Percentiles rank a stretch among this genome's conserved stretches.
Conservation (phyloP, 2,329 filamentous ascomycete species). For the Venturia effusa region DNA sequence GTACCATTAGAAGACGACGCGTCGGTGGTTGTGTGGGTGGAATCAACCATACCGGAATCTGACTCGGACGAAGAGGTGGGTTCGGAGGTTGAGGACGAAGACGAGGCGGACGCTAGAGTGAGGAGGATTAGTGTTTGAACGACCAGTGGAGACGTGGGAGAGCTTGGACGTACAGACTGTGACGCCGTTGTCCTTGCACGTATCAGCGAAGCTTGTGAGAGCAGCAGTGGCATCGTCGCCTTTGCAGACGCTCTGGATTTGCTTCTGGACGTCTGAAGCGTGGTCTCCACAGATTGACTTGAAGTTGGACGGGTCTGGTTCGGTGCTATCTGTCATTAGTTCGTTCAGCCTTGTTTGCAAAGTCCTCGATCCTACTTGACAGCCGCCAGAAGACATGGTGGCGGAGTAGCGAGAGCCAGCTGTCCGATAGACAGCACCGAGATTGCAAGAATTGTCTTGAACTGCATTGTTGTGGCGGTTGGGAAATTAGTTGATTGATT, state of each 20-base stretch:
- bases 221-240: not conserved
- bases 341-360: not conserved
- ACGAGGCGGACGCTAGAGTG: not conserved
- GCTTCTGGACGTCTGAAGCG: slow-evolving; percentile 1
- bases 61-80: not conserved
- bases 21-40: not conserved
- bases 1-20: not conserved
- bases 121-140: not conserved
- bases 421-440: not conserved
- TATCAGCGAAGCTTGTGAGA: not conserved
- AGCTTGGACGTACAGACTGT: not conserved
- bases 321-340: not conserved
- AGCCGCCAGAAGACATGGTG: slow-evolving; percentile 8
- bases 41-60: not conserved
- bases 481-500: not conserved
- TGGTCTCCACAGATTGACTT: not conserved
- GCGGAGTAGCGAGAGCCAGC: not conserved
- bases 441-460: slow-evolving; percentile 6
- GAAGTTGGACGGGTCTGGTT: not conserved
- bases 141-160: not conserved
- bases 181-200: slow-evolving; percentile 4
- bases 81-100: not conserved
- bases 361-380: slow-evolving; percentile 1
- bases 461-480: slow-evolving; percentile 5
- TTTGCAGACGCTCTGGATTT: not conserved